phyloP scores from a whole-genome alignment of 371 early-diverging fungal species.

The Saksenaea oblongispora region DNA sequence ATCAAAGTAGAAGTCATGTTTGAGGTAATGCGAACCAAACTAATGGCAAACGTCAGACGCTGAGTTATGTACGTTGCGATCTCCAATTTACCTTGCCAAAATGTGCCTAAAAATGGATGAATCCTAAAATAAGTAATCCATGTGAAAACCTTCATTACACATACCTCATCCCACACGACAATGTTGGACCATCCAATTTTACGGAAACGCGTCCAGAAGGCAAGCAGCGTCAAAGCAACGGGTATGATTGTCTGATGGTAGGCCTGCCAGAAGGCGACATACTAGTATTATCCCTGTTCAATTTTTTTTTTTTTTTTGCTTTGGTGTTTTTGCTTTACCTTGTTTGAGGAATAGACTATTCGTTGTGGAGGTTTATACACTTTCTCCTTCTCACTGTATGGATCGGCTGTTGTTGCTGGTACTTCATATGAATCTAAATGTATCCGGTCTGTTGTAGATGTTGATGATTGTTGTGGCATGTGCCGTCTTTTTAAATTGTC shows the following conservation, averaged over 20 bases:
- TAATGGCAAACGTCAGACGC: constrained; percentile 23
- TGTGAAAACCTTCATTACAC: not conserved
- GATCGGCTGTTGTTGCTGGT: not conserved
- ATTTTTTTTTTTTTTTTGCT: not conserved
- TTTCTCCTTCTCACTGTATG: constrained; percentile 26
- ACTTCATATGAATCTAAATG: not conserved
- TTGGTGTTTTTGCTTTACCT: constrained; percentile 19
- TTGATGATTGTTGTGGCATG: constrained; percentile 17
- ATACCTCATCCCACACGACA: constrained; percentile 86
- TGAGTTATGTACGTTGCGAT: not conserved
- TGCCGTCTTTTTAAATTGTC: constrained; percentile 45
- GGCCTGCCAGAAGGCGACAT: constrained; percentile 49
- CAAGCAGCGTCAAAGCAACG: constrained; percentile 57
- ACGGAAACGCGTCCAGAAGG: constrained; percentile 83
- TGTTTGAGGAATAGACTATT: constrained; percentile 37
- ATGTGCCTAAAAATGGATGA: constrained; percentile 71
- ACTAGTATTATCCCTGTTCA: constrained; percentile 20
- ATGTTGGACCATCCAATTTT: constrained; percentile 70
- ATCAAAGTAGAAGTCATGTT: constrained; percentile 97
- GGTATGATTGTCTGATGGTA: constrained; percentile 58
- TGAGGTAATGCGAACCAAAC: constrained; percentile 95
- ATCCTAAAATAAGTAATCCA: not conserved
- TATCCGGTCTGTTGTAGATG: not conserved
- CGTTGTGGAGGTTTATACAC: constrained; percentile 15
- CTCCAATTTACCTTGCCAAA: constrained; percentile 75